Evolutionary conservation across 768 basidiomycete species (phyloP).

Genomic region (Rhizopogon sp.): DNA sequence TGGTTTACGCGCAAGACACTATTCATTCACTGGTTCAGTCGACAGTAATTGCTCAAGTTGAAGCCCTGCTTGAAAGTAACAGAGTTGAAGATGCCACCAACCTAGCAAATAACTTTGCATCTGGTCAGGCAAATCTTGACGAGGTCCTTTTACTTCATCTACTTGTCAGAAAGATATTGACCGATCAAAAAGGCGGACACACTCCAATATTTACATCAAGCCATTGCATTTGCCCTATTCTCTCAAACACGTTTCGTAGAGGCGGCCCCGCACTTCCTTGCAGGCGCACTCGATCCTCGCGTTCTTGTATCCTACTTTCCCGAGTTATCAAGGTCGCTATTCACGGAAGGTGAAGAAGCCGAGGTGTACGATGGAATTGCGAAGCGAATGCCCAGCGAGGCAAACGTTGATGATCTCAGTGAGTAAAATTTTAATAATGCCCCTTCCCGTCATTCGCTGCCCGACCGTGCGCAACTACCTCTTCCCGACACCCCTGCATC

Average conservation of each 20-base stretch:
- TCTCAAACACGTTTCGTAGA: slow-evolving; percentile 79
- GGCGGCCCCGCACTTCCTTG: slow-evolving; percentile 72
- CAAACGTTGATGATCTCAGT: slow-evolving; percentile 81
- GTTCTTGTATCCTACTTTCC: slow-evolving; percentile 78
- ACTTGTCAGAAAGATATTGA: slow-evolving; percentile 6
- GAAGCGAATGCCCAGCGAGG: slow-evolving; percentile 63
- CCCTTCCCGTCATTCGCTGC: slow-evolving; percentile 16
- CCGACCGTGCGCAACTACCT: slow-evolving; percentile 13
- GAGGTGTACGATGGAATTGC: slow-evolving; percentile 75
- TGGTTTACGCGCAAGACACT: slow-evolving; percentile 56
- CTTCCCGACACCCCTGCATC: slow-evolving; percentile 24
- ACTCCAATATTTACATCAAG: slow-evolving; percentile 74
- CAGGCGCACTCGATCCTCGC: slow-evolving; percentile 81
- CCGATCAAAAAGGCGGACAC: slow-evolving; percentile 47
- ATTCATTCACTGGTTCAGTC: slow-evolving; percentile 66
- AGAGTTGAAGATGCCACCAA: slow-evolving; percentile 59
- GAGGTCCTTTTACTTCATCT: neutral
- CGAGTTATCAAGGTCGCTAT: slow-evolving; percentile 63
- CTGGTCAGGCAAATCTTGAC: slow-evolving; percentile 42
- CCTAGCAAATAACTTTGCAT: slow-evolving; percentile 54
- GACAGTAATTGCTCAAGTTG: slow-evolving; percentile 68
- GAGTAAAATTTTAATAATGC: slow-evolving; percentile 36
- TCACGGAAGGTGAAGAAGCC: slow-evolving; percentile 47
- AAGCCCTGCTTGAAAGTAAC: slow-evolving; percentile 61
- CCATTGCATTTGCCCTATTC: slow-evolving; percentile 76